Percentiles rank a stretch among this genome's conserved stretches.
These are phyloP conservation scores for Roridomyces roridus DNA, from an alignment of 768 basidiomycete genomes.

Conservation along the genomic window DNA sequence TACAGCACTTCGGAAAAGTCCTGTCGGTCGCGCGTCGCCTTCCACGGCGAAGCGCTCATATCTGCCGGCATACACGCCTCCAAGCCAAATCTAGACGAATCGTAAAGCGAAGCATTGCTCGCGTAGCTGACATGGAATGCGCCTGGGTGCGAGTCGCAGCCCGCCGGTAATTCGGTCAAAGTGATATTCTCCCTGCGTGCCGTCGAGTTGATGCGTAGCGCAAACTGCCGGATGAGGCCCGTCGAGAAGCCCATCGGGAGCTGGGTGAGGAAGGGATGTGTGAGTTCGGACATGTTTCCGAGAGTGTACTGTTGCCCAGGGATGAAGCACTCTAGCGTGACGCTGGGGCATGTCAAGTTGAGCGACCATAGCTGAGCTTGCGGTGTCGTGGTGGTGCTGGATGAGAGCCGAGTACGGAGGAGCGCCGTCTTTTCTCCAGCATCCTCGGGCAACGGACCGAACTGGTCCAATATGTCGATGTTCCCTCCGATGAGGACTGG, in stretches of 20 bases:
- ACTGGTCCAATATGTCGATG: too few relatives aligned
- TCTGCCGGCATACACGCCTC: constrained; percentile 3
- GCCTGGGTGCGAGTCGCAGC: constrained; percentile 5
- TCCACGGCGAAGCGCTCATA: background rate
- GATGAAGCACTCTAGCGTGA: background rate
- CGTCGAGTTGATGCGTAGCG: constrained; percentile 17
- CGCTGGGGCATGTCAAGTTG: background rate
- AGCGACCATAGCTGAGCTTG: constrained; percentile 16
- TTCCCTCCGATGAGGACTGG: constrained; percentile 1
- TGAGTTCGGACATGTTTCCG: constrained; percentile 10
- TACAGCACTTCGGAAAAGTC: constrained; percentile 1
- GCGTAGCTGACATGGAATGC: constrained; percentile 5
- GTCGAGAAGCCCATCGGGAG: constrained; percentile 12
- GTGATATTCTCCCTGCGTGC: constrained; percentile 18
- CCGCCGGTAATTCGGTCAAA: constrained; percentile 4
- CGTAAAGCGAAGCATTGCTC: background rate
- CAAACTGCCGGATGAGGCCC: constrained; percentile 12
- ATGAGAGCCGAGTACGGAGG: constrained; percentile 5
- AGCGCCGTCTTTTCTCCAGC: constrained; percentile 4
- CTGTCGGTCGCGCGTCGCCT: background rate
- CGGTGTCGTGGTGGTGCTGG: constrained; percentile 6
- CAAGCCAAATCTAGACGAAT: background rate
- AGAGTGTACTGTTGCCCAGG: constrained; percentile 2
- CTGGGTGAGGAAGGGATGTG: constrained; percentile 17
- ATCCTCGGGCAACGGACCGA: too few relatives aligned